Evolutionary conservation across 2,329 filamentous ascomycete genomes (phyloP).

Genomic region (Capronia epimyces): DNA sequence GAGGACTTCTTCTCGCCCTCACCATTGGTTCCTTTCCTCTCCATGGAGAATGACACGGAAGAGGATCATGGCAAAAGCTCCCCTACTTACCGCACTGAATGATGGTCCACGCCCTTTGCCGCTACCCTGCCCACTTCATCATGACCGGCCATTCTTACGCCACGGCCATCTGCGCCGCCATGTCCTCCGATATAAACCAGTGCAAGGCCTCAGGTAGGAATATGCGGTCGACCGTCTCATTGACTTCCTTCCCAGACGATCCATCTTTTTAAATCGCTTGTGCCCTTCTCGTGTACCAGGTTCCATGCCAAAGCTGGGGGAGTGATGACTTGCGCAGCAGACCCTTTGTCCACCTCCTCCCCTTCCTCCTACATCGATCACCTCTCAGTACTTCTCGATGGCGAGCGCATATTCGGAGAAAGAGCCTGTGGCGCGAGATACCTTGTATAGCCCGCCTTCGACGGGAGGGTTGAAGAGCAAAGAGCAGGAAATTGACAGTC

Average conservation of each 20-base stretch:
- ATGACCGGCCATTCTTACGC: not conserved
- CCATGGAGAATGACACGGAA: not conserved
- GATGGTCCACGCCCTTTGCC: conserved; percentile 4
- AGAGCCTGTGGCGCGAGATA: conserved; percentile 5
- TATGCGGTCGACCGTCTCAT: conserved; percentile 14
- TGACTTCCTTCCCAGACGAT: not conserved
- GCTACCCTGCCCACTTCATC: not conserved
- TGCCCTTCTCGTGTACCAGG: not conserved
- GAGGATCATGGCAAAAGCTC: not conserved
- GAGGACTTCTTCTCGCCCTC: not conserved
- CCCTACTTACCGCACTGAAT: not conserved
- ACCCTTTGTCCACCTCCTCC: conserved; percentile 1
- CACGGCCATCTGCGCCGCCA: not conserved
- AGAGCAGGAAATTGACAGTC: conserved; percentile 6
- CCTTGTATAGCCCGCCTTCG: not conserved
- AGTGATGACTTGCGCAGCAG: conserved; percentile 17
- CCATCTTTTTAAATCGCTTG: not conserved
- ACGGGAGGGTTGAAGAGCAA: conserved; percentile 8
- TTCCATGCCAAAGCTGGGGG: not conserved
- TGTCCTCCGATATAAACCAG: conserved; percentile 2
- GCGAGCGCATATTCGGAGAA: conserved; percentile 14
- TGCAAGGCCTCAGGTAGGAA: not conserved
- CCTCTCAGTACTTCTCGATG: conserved; percentile 4
- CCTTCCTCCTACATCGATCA: not conserved
- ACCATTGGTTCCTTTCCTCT: conserved; percentile 10